These are phyloP conservation scores for Phytophthora sansomeana DNA, from an alignment of 352 stramenopile species.

Conservation along the genomic window DNA sequence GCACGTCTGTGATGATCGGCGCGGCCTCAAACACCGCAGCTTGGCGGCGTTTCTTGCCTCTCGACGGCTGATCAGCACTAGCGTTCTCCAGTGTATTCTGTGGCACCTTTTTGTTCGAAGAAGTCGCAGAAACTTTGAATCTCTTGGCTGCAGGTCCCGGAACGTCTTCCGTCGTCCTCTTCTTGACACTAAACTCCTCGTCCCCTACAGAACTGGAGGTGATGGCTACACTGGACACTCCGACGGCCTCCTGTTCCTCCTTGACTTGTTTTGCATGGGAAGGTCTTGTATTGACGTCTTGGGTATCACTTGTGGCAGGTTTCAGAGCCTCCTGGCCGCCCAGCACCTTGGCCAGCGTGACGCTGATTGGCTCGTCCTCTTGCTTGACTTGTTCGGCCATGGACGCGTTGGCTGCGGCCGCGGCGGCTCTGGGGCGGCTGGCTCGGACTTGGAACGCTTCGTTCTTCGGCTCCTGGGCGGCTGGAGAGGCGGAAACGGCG, in stretches of 20 bases:
- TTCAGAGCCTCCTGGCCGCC: neutral
- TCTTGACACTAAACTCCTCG: slow-evolving; percentile 19
- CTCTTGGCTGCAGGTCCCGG: slow-evolving; percentile 12
- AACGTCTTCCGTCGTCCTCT: slow-evolving; percentile 12
- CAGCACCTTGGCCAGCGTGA: neutral
- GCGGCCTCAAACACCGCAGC: slow-evolving; percentile 13
- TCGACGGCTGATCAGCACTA: neutral
- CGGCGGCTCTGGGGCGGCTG: slow-evolving; percentile 12
- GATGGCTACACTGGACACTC: slow-evolving; percentile 14
- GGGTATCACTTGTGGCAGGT: neutral
- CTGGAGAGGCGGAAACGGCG: neutral
- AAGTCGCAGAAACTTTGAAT: neutral
- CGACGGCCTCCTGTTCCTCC: slow-evolving; percentile 13
- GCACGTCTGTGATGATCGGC: slow-evolving; percentile 42
- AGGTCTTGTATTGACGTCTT: slow-evolving; percentile 5
- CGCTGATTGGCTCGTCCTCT: neutral
- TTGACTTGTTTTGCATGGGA: slow-evolving; percentile 2
- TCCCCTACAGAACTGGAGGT: neutral
- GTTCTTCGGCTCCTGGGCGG: neutral
- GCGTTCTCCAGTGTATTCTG: slow-evolving; percentile 18
- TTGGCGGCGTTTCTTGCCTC: slow-evolving; percentile 42
- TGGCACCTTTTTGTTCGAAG: neutral
- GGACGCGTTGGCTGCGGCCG: slow-evolving; percentile 11
- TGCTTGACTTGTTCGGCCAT: slow-evolving; percentile 24
- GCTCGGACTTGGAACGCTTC: slow-evolving; percentile 3